Evolutionary conservation across 2,329 filamentous ascomycete species (phyloP).

Genomic region (Teratosphaeria zuluensis): DNA sequence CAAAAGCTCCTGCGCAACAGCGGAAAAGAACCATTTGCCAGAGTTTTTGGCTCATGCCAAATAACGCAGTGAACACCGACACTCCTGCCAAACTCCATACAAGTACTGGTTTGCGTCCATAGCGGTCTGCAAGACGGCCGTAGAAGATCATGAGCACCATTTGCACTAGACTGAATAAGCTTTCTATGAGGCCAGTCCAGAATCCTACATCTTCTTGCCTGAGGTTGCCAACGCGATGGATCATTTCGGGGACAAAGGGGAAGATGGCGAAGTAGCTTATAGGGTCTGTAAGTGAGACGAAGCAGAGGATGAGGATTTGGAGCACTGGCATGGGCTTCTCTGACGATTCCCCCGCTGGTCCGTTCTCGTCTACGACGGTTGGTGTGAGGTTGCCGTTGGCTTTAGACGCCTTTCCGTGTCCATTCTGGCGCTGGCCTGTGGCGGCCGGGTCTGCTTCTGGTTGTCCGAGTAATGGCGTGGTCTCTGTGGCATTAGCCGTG

Average conservation of each 20-base stretch:
- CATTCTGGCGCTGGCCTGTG: background rate
- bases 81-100: conserved; percentile 58
- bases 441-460: background rate
- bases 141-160: conserved; percentile 70
- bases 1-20: conserved; percentile 63
- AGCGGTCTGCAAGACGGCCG: conserved; percentile 57
- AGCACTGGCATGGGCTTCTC: conserved; percentile 45
- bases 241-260: conserved; percentile 72
- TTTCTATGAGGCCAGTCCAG: conserved; percentile 65
- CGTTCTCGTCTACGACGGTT: background rate
- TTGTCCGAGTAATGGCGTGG: background rate
- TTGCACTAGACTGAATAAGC: conserved; percentile 63
- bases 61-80: conserved; percentile 50
- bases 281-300: conserved; percentile 62
- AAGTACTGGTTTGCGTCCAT: conserved; percentile 65
- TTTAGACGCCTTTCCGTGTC: background rate
- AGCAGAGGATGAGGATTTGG: conserved; percentile 68
- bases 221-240: conserved; percentile 54
- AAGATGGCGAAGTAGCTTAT: conserved; percentile 79
- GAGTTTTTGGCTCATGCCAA: conserved; percentile 58
- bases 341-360: conserved; percentile 3
- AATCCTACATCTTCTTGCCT: conserved; percentile 62
- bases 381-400: background rate
- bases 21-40: conserved; percentile 66
- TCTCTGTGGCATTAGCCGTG: background rate